Percentiles rank a stretch among this genome's conserved stretches.
phyloP scores from a whole-genome alignment of 495 filamentous ascomycete species.

The Penicillium atrosanguineum region DNA sequence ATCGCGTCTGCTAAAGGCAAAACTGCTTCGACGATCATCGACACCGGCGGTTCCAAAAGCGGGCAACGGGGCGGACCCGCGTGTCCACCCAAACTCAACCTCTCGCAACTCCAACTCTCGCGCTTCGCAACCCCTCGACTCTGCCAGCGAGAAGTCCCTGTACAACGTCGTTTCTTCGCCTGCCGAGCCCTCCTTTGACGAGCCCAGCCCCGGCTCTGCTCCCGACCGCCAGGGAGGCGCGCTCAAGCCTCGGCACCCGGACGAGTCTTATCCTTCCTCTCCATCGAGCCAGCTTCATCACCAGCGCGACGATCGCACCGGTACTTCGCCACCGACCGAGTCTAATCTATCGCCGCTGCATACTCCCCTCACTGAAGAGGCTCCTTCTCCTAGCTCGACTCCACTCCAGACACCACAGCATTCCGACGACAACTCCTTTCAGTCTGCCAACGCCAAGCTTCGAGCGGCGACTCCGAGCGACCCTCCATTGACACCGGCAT shows the following conservation, averaged over 20 bases:
- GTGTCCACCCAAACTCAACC: constrained; percentile 27
- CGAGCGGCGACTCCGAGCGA: constrained; percentile 16
- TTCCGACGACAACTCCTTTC: constrained; percentile 24
- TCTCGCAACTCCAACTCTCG: constrained; percentile 17
- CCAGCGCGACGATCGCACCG: constrained; percentile 5
- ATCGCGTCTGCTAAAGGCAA: constrained; percentile 38
- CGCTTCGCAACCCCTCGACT: constrained; percentile 18
- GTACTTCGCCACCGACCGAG: constrained; percentile 17
- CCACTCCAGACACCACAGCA: constrained; percentile 25
- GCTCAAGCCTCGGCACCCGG: constrained; percentile 4
- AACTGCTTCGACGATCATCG: constrained; percentile 41
- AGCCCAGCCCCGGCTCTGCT: constrained; percentile 7
- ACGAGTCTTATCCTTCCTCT: constrained; percentile 7
- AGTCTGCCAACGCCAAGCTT: constrained; percentile 12
- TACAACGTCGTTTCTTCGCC: constrained; percentile 26
- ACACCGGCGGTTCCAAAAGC: constrained; percentile 28
- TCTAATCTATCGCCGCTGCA: constrained; percentile 16
- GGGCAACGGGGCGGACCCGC: constrained; percentile 29
- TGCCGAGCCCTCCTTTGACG: constrained; percentile 11
- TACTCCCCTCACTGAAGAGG: constrained; percentile 25
- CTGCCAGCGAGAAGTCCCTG: constrained; percentile 23
- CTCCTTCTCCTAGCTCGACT: constrained; percentile 18
- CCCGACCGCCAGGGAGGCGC: constrained; percentile 6
- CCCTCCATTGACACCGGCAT: constrained; percentile 29
- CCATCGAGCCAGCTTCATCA: constrained; percentile 10